phyloP scores from a whole-genome alignment of 2,329 filamentous ascomycete genomes.

The Penicillium sclerotigenum region DNA sequence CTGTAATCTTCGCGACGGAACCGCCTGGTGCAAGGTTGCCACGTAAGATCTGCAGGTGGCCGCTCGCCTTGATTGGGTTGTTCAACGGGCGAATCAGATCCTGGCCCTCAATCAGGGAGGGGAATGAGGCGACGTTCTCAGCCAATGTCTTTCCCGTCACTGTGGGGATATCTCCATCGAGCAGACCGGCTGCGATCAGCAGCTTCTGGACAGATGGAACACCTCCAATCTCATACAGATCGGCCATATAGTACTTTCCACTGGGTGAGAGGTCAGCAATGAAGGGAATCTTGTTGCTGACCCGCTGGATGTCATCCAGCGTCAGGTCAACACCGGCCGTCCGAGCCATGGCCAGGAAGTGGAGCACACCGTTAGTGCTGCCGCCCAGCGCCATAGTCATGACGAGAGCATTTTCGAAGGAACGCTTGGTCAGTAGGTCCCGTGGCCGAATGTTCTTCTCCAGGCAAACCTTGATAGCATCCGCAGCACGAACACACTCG shows the following conservation, averaged over 20 bases:
- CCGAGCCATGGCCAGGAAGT: slow-evolving; percentile 86
- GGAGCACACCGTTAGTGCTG: slow-evolving; percentile 82
- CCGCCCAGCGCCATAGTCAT: slow-evolving; percentile 91
- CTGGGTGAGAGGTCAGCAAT: slow-evolving; percentile 81
- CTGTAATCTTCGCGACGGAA: slow-evolving; percentile 93
- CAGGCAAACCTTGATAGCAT: slow-evolving; percentile 75
- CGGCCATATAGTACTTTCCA: slow-evolving; percentile 82
- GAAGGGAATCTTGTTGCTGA: slow-evolving; percentile 79
- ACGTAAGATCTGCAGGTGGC: slow-evolving; percentile 82
- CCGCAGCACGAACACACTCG: slow-evolving; percentile 77
- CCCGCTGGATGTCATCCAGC: slow-evolving; percentile 77
- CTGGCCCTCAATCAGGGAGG: slow-evolving; percentile 73
- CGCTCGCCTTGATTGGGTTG: slow-evolving; percentile 80
- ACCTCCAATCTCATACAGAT: slow-evolving; percentile 80
- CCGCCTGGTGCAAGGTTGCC: slow-evolving; percentile 87
- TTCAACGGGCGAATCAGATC: slow-evolving; percentile 75
- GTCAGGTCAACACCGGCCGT: slow-evolving; percentile 74
- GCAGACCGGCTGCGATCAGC: slow-evolving; percentile 69
- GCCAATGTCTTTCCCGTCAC: slow-evolving; percentile 81
- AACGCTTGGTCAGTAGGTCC: slow-evolving; percentile 72
- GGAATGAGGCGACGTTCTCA: slow-evolving; percentile 75
- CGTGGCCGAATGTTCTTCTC: slow-evolving; percentile 76
- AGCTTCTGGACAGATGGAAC: slow-evolving; percentile 83
- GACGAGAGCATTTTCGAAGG: slow-evolving; percentile 85
- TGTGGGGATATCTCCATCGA: slow-evolving; percentile 75